Base-by-base conservation (phyloP, 306 rosid species). In the Datisca glomerata region DNA sequence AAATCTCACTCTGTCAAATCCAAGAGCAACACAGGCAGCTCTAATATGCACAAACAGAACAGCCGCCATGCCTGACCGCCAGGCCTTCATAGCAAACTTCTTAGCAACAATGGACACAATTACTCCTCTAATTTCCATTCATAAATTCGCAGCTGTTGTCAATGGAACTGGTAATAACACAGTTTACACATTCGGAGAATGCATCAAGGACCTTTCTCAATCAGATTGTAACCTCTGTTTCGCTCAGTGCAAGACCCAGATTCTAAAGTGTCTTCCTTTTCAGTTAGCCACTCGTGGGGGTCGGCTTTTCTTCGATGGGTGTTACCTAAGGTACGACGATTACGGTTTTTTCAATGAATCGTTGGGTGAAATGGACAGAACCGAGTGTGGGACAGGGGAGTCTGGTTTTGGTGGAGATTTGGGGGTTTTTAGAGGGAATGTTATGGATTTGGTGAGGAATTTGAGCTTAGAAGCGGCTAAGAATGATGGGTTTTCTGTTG, bases 251-350 rank as follows among this genome's bases (percentile, higher is more conserved):
- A 83, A 94, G 2, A 86, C 94, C 4, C 46, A 36, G 20, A 71
- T 86, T 25, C 96, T 94, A 0, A 75, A 74, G 18, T 86, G 96
- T 55, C 91, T 86, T 16, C 94, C 94, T 4, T 65, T 84, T 0
- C 8, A 66, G 58, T 49, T 91, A 0, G 91, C 86, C 9, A 62
- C 56, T 29, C 76, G 56, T 2, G n/a, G 79, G 81, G 1, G 85
- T 1, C 59, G 73, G 17, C 68, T 86, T 14, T 81, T 38, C 63
- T 85, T 81, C n/a, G 96, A 86, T 13, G 96, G 96, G 7, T 86
- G 96, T 65, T 81, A 72, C 71, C 76, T 81, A 6, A 72, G 96
- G 22, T 86, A 86, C 14, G 96, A 86, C 18, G 66, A 56, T 50
- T 81, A 75, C 73, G 60, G 57, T 35, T 86, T 86, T 73, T 86